Percentiles rank a stretch among this genome's conserved stretches.
phyloP scores from a whole-genome alignment of 805 yeast species.

The Blastobotrys muscicola region DNA sequence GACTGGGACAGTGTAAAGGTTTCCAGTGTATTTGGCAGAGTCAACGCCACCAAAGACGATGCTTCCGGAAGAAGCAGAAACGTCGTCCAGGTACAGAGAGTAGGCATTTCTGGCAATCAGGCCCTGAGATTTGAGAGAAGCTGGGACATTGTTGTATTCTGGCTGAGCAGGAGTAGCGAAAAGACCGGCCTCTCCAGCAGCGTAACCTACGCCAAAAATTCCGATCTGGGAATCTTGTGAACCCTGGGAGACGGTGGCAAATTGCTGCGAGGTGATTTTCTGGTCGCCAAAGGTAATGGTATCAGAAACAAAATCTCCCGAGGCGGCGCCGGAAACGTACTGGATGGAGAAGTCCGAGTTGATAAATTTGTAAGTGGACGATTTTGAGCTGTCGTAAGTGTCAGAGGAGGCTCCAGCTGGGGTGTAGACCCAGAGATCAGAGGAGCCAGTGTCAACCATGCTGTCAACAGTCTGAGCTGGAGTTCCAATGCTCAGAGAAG shows the following conservation, averaged over 20 bases:
- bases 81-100: slow-evolving; percentile 48
- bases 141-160: slow-evolving; percentile 50
- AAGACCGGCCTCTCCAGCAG: slow-evolving; percentile 13
- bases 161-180: slow-evolving; percentile 5
- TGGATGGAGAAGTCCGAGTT: slow-evolving; percentile 12
- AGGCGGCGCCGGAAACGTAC: slow-evolving; percentile 19
- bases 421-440: slow-evolving; percentile 38
- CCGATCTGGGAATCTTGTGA: not conserved
- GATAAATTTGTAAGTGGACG: slow-evolving; percentile 14
- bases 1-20: slow-evolving; percentile 31
- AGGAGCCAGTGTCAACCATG: slow-evolving; percentile 41
- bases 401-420: not conserved
- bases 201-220: slow-evolving; percentile 22
- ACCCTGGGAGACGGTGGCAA: slow-evolving; percentile 9
- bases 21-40: slow-evolving; percentile 31
- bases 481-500: slow-evolving; percentile 30
- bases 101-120: slow-evolving; percentile 44
- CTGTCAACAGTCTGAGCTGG: slow-evolving; percentile 34
- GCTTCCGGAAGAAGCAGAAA: slow-evolving; percentile 19
- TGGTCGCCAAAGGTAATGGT: slow-evolving; percentile 38
- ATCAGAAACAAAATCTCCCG: slow-evolving; percentile 54
- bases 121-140: slow-evolving; percentile 45
- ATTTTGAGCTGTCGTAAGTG: slow-evolving; percentile 5
- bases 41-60: slow-evolving; percentile 44
- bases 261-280: slow-evolving; percentile 27